Percentiles rank a stretch among this genome's conserved stretches.
phyloP scores from a whole-genome alignment of 345 rosid genomes.

The Tarenaya hassleriana region DNA sequence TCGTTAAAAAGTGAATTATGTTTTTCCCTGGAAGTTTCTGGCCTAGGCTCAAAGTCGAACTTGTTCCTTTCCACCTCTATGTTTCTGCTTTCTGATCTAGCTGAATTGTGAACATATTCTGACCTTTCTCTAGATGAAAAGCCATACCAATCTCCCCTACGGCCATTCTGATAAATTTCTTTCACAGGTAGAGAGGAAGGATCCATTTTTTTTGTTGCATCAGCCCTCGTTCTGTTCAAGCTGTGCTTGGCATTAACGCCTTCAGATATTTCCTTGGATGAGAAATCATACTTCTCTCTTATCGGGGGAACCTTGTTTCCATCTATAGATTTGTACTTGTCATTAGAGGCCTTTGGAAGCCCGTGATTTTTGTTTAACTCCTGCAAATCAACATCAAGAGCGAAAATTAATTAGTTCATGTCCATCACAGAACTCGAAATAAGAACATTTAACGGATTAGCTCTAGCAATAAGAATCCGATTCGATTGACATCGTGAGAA shows the following conservation, averaged over 20 bases:
- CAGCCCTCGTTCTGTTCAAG: conserved; percentile 27
- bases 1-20: conserved; percentile 25
- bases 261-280: conserved; percentile 27
- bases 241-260: conserved; percentile 21
- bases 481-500: too few relatives aligned
- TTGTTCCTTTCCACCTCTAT: conserved; percentile 19
- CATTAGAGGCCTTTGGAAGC: conserved; percentile 24
- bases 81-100: conserved; percentile 15
- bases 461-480: neutral
- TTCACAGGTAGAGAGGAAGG: conserved; percentile 18
- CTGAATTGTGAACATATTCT: conserved; percentile 8
- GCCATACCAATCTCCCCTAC: conserved; percentile 21
- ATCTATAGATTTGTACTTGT: conserved; percentile 29
- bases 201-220: conserved; percentile 23
- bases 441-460: neutral
- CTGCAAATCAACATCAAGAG: conserved; percentile 35
- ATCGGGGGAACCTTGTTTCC: conserved; percentile 29
- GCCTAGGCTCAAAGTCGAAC: neutral
- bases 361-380: conserved; percentile 32
- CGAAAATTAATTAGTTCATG: conserved; percentile 17
- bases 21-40: conserved; percentile 27
- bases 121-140: conserved; percentile 17
- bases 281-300: conserved; percentile 24
- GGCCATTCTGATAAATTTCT: conserved; percentile 17
- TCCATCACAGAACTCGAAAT: conserved; percentile 8